Evolutionary conservation across 1,284 basidiomycete genomes (phyloP).

Genomic region (Melampsora americana): DNA sequence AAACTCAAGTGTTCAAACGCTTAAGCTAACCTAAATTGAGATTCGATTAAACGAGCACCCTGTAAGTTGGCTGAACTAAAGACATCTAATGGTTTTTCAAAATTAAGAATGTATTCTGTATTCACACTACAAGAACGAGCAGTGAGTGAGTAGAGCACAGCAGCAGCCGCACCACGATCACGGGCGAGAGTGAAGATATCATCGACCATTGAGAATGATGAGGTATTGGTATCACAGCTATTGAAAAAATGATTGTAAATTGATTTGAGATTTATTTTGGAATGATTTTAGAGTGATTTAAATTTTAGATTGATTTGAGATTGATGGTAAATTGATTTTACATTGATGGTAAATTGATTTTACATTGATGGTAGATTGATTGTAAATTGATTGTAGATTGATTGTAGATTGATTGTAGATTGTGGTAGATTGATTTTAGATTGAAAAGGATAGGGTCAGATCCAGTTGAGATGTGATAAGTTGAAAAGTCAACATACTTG

Average conservation of each 20-base stretch:
- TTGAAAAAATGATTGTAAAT: too few species aligned
- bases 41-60: constrained; percentile 58
- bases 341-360: too few species aligned
- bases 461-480: constrained; percentile 60
- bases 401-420: too few species aligned
- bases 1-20: constrained; percentile 5
- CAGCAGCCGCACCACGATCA: constrained; percentile 72
- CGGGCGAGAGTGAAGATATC: constrained; percentile 78
- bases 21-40: constrained; percentile 62
- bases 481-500: constrained; percentile 64
- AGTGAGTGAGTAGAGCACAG: constrained; percentile 56
- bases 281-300: too few species aligned
- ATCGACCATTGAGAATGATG: constrained; percentile 36
- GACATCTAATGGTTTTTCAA: constrained; percentile 26
- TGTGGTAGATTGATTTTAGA: too few species aligned
- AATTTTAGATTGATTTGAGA: too few species aligned
- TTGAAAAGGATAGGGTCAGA: not conserved
- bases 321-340: too few species aligned
- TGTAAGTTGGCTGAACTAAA: constrained; percentile 58
- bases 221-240: constrained; percentile 41
- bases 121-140: constrained; percentile 55
- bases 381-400: too few species aligned
- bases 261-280: too few species aligned
- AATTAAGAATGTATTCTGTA: constrained; percentile 13
- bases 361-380: too few species aligned